Evolutionary conservation across 1,284 basidiomycete species (phyloP).

Genomic region (Xerocomus minutiporus): DNA sequence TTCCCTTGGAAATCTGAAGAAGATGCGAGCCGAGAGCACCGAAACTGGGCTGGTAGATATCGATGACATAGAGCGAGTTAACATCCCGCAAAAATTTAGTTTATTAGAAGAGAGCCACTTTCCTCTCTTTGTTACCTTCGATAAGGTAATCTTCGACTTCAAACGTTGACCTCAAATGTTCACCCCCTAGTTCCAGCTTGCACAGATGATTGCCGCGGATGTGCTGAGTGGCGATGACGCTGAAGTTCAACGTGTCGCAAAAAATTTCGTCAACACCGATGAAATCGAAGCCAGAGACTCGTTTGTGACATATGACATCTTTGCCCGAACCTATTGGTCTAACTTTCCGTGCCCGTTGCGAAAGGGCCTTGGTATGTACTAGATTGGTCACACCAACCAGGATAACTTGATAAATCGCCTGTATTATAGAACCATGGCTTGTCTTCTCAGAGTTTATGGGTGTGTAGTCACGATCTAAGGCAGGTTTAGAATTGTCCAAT

Average conservation of each 20-base stretch:
- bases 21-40: constrained; percentile 17
- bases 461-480: constrained; percentile 17
- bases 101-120: constrained; percentile 59
- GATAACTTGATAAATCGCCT: background rate
- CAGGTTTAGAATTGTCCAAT: background rate
- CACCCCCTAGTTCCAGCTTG: constrained; percentile 8
- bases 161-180: background rate
- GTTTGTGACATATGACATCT: constrained; percentile 48
- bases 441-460: constrained; percentile 71
- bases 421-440: constrained; percentile 49
- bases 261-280: constrained; percentile 5
- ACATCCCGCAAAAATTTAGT: constrained; percentile 56
- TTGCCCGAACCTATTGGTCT: constrained; percentile 57
- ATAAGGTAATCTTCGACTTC: constrained; percentile 43
- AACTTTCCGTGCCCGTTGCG: constrained; percentile 54
- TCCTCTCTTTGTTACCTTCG: constrained; percentile 66
- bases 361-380: constrained; percentile 50
- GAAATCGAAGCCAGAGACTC: constrained; percentile 18
- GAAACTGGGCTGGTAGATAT: constrained; percentile 40
- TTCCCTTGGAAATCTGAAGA: constrained; percentile 38
- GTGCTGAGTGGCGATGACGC: constrained; percentile 13
- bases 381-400: background rate
- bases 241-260: constrained; percentile 4
- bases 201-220: constrained; percentile 22
- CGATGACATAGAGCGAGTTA: constrained; percentile 45